Base-by-base conservation (phyloP, 805 yeast genomes). In the Metschnikowia noctiluminum region DNA sequence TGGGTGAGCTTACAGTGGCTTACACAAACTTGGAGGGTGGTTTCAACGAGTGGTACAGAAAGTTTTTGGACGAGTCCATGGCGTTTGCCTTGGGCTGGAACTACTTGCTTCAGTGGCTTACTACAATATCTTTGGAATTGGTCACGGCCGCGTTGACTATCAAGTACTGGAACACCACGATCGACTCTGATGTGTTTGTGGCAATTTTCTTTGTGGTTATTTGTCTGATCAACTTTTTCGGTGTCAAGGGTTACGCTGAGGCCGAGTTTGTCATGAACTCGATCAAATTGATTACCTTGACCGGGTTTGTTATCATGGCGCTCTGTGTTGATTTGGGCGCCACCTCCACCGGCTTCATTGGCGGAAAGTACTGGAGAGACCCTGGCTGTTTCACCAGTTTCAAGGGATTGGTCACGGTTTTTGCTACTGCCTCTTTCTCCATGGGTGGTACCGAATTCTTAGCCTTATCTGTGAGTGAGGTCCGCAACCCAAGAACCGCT, bases 141-240 rank as follows among this genome's bases (percentile, higher is more conserved):
- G 61, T 57, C 34, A 56, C 59, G 13, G 59, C 61, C 10, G 53
- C 60, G 3, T 76, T 81, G 71, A 81, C 87, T 28, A 74, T 83
- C 49, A 68, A 76, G 53, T 82, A 69, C 63, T 83, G 89, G 89
- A 67, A 72, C 3, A 52, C 63, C n/a, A 38, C 45, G 6, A 70
- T 82, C 42, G 76, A 81, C 56, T 70, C 86, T 1, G 85, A 80
- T 55, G 79, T 74, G 6, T 83, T 78, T 63, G 84, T 83, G 15
- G 68, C 74, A 1, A 76, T 82, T 3, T 79, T 83, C 58, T 76
- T 70, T 46, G 58, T 68, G 10, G 63, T 81, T 7, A 70, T 82
- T 30, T 56, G 77, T 11, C 49, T 65, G 28, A 71, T 82, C 50
- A 74, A 73, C 56, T 72, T 74, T 40, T 63, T 66, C 52, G 80